A percentile compares a stretch with the other conserved stretches of the same genome.
Conservation (phyloP, 2,329 filamentous ascomycete species). For the Polytolypa hystricis region DNA sequence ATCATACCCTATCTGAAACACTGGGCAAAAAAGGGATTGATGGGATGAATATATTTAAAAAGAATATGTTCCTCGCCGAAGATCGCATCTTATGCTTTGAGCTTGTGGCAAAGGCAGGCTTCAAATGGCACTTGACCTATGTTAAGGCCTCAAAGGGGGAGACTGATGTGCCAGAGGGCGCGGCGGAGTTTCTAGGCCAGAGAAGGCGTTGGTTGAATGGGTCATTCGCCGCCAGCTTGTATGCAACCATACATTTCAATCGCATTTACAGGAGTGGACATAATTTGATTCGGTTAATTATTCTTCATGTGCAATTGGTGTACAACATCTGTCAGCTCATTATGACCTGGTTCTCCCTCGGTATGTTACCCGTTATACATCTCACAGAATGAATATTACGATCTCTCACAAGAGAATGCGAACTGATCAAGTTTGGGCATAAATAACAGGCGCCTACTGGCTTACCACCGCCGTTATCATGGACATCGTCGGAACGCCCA, state of each 20-base stretch:
- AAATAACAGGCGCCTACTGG: no score
- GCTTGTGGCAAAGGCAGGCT: constrained; percentile 92
- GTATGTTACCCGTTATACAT: constrained; percentile 42
- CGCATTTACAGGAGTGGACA: constrained; percentile 98
- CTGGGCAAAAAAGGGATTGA: constrained; percentile 98
- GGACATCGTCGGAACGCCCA: constrained; percentile 78
- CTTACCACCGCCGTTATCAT: constrained; percentile 95
- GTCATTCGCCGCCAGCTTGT: constrained; percentile 93
- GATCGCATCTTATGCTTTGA: constrained; percentile 99
- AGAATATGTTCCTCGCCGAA: constrained; percentile 99
- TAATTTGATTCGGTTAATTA: constrained; percentile 96
- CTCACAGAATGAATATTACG: no score
- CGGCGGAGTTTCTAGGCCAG: constrained; percentile 92
- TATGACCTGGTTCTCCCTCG: constrained; percentile 75
- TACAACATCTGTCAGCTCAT: constrained; percentile 87
- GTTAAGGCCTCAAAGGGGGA: constrained; percentile 99
- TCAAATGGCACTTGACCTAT: constrained; percentile 97
- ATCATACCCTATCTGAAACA: constrained; percentile 90
- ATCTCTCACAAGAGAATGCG: no score
- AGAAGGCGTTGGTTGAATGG: constrained; percentile 98
- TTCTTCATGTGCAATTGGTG: constrained; percentile 89
- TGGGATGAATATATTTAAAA: constrained; percentile 99
- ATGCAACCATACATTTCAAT: constrained; percentile 95
- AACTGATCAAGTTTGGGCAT: no score
- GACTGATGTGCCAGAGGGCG: constrained; percentile 95